Evolutionary conservation across 805 yeast genomes (phyloP), one percentile per base, ranked within the genome.

Genomic region (Spathaspora hagerdaliae): DNA sequence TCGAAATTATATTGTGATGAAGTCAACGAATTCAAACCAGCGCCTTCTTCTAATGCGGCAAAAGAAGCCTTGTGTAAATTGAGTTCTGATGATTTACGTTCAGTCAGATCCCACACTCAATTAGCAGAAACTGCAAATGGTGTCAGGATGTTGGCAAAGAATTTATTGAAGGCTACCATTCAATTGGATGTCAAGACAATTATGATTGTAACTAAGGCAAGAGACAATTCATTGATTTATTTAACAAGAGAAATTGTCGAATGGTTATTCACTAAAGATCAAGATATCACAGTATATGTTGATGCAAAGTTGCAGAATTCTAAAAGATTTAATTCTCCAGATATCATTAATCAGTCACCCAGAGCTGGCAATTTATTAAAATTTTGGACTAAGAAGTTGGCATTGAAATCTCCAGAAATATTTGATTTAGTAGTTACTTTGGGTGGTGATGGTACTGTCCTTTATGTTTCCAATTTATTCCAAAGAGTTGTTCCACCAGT

Each of bases 151-250:
- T 69, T 87, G 48, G 85, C 87, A n/a, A 82, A 81, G 50, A 84
- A 84, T 60, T 65, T 87, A 34, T 74, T 81, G 43, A 79, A 80
- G 52, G 87, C 91, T 3, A 83, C 86, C 4, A 81, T 89, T 27
- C 82, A 82, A 54, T 63, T 89, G 15, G 83, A 84, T 45, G 82
- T 86, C 14, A 75, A 77, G 38, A 80, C 87, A 13, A 79, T 89
- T 14, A 75, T 89, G 81, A 79, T 89, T 11, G 90, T 90, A 14
- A 89, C 96, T n/a, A 89, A 89, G 62, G 94, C 95, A 1, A 74
- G 95, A 44, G 97, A 90, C 60, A 83, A 85, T 54, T 82, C 89
- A 6, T 67, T 90, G 43, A 81, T 86, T 6, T 82, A 79, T 56
- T 67, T 88, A 39, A 87, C 96, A 0, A 73, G 92, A 46, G 94